Conservation (phyloP, 495 filamentous ascomycete genomes). For the Penicillium antarcticum region DNA sequence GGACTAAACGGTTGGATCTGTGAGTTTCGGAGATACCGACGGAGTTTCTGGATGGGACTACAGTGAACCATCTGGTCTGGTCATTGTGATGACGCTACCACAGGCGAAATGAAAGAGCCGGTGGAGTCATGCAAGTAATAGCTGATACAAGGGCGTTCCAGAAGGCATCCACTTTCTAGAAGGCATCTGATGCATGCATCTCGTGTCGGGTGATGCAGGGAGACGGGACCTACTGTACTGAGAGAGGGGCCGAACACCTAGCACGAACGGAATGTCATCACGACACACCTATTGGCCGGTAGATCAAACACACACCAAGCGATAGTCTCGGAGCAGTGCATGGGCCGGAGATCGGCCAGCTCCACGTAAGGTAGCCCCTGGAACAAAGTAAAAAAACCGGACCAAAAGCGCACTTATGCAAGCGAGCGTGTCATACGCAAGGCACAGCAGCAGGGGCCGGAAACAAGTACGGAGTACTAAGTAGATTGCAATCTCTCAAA, state of each 20-base stretch:
- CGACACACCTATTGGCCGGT: conserved; percentile 5
- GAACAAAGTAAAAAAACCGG: not conserved
- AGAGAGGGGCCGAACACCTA: not conserved
- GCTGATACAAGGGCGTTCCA: no score
- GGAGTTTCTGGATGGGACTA: no score
- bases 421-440: not conserved
- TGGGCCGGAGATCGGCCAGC: not conserved
- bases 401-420: not conserved
- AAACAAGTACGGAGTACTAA: no score
- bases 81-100: no score
- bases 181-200: no score
- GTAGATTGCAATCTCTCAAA: no score
- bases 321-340: not conserved
- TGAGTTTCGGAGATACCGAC: no score
- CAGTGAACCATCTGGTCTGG: no score
- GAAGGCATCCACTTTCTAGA: no score
- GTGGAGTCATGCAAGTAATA: no score
- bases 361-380: conserved; percentile 1
- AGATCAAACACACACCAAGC: not conserved
- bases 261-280: not conserved
- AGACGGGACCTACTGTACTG: not conserved
- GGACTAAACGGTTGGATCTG: no score
- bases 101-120: no score
- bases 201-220: not conserved
- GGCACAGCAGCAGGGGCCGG: not conserved